Percentiles rank a stretch among this genome's conserved stretches.
Conservation (phyloP, 345 rosid genomes). For the Microcos paniculata region DNA sequence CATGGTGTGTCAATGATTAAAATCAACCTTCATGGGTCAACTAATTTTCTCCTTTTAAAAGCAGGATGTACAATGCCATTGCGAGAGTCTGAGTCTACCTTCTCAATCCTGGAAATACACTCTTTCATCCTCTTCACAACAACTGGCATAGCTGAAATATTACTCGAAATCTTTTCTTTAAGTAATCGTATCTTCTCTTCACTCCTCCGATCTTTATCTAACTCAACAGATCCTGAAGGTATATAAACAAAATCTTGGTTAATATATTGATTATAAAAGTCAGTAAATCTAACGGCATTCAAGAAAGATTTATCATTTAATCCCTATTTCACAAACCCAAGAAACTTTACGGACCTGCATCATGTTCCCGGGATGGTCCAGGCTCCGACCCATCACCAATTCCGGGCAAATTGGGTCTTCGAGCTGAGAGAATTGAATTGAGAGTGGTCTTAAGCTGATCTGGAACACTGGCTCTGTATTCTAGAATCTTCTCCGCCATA, state of each 20-base stretch:
- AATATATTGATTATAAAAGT: not conserved
- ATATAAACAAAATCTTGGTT: constrained; percentile 7
- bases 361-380: constrained; percentile 30
- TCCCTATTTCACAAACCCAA: constrained; percentile 22
- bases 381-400: constrained; percentile 32
- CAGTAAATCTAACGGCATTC: not conserved
- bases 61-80: constrained; percentile 52
- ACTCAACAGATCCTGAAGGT: constrained; percentile 23
- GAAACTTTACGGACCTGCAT: constrained; percentile 34
- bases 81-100: constrained; percentile 47
- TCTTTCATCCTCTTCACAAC: constrained; percentile 58
- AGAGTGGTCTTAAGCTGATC: constrained; percentile 45
- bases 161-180: constrained; percentile 45
- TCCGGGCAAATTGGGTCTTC: constrained; percentile 33
- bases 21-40: constrained; percentile 17
- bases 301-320: not conserved
- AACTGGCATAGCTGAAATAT: constrained; percentile 42
- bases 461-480: constrained; percentile 63
- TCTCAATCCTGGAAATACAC: constrained; percentile 50
- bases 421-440: constrained; percentile 24
- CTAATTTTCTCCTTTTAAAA: constrained; percentile 36
- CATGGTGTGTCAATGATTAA: not conserved
- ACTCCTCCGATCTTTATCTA: constrained; percentile 29
- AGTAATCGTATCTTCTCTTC: constrained; percentile 45
- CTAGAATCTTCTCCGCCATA: constrained; percentile 62